phyloP scores from a whole-genome alignment of 2,329 filamentous ascomycete species.

The Septoria petroselini region DNA sequence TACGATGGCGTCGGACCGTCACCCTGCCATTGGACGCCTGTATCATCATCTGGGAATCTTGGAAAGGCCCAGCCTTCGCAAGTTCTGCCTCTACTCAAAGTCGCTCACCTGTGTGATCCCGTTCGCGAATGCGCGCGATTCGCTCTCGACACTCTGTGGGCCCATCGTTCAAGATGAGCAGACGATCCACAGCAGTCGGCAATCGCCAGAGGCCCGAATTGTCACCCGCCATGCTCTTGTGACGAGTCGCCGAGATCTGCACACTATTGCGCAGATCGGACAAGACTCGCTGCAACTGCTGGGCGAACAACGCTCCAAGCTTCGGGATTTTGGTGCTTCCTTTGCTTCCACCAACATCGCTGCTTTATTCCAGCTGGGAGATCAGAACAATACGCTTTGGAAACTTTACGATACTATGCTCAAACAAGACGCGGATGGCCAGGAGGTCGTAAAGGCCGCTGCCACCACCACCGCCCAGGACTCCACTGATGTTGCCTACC shows the following conservation, averaged over 20 bases:
- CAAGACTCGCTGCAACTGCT: constrained; percentile 54
- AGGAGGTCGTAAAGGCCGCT: not conserved
- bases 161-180: constrained; percentile 45
- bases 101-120: constrained; percentile 65
- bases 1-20: constrained; percentile 71
- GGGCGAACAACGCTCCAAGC: constrained; percentile 54
- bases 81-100: constrained; percentile 70
- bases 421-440: constrained; percentile 15
- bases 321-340: constrained; percentile 47
- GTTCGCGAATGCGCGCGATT: constrained; percentile 66
- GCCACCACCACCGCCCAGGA: not conserved
- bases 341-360: constrained; percentile 58
- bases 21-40: constrained; percentile 70
- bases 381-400: constrained; percentile 49
- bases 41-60: constrained; percentile 87
- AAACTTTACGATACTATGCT: constrained; percentile 30
- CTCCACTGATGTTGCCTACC: not conserved
- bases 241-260: constrained; percentile 53
- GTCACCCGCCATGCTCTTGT: constrained; percentile 64
- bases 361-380: constrained; percentile 54
- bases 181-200: constrained; percentile 34
- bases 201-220: constrained; percentile 57
- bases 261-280: constrained; percentile 48
- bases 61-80: constrained; percentile 66
- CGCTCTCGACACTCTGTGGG: constrained; percentile 65